These are phyloP conservation scores for Hymenoscyphus scutula DNA, from an alignment of 2,329 filamentous ascomycete species.

Conservation along the genomic window DNA sequence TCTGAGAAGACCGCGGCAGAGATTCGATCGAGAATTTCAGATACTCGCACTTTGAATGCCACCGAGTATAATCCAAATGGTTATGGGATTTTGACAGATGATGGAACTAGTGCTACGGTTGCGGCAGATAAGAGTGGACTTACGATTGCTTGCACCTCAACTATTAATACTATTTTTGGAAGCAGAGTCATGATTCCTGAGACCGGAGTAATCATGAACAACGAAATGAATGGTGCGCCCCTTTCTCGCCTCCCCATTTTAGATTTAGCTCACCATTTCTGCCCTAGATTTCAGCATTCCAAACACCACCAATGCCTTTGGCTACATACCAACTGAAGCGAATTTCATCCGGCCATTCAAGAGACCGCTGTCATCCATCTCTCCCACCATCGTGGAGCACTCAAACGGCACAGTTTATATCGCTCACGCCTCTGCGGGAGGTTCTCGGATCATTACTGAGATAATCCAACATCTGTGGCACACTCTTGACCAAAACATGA, in stretches of 20 bases:
- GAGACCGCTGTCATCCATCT: conserved; percentile 62
- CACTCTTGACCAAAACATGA: conserved; percentile 56
- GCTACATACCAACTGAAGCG: conserved; percentile 59
- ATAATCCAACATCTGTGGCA: conserved; percentile 65
- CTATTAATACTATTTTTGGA: conserved; percentile 66
- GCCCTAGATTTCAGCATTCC: conserved; percentile 62
- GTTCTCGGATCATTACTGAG: conserved; percentile 64
- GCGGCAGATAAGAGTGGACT: conserved; percentile 58
- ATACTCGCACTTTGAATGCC: conserved; percentile 54
- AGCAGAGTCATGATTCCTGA: conserved; percentile 60
- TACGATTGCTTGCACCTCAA: conserved; percentile 63
- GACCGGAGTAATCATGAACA: conserved; percentile 68
- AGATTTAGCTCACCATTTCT: conserved; percentile 7
- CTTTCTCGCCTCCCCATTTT: background rate
- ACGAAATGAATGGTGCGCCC: conserved; percentile 57
- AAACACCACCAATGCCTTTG: conserved; percentile 61
- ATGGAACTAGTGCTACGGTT: conserved; percentile 52
- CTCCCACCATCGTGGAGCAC: conserved; percentile 61
- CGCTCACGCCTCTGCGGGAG: conserved; percentile 61
- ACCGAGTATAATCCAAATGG: conserved; percentile 61
- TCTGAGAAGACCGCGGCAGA: conserved; percentile 49
- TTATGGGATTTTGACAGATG: conserved; percentile 52
- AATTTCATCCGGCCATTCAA: conserved; percentile 67
- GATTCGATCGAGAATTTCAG: conserved; percentile 57
- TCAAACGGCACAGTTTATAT: conserved; percentile 57